Evolutionary conservation across 179 eudicot species (phyloP).

Genomic region (Monotropa hypopitys): DNA sequence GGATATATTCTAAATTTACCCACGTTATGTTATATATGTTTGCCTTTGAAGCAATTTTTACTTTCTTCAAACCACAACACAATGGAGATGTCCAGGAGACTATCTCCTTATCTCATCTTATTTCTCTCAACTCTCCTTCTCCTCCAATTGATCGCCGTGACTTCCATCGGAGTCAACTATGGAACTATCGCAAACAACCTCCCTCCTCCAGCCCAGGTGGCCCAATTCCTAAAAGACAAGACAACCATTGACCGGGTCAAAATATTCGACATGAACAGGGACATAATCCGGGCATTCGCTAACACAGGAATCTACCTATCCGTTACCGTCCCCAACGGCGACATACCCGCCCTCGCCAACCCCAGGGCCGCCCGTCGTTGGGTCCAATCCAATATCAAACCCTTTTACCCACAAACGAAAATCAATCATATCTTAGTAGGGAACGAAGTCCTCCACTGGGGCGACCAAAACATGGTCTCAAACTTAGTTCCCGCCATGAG

Average conservation of each 20-base stretch:
- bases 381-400: slow-evolving; percentile 37
- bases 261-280: slow-evolving; percentile 57
- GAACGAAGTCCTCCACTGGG: slow-evolving; percentile 77
- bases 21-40: not conserved
- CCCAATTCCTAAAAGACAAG: slow-evolving; percentile 43
- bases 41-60: not conserved
- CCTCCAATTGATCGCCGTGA: slow-evolving; percentile 3
- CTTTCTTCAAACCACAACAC: no score
- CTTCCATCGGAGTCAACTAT: slow-evolving; percentile 61
- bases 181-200: slow-evolving; percentile 69
- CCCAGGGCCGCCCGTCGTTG: slow-evolving; percentile 32
- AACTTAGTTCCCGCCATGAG: slow-evolving; percentile 69
- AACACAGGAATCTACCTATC: slow-evolving; percentile 45
- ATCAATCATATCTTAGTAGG: slow-evolving; percentile 49
- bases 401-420: slow-evolving; percentile 44
- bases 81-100: not conserved
- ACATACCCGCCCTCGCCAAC: slow-evolving; percentile 41
- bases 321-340: slow-evolving; percentile 64
- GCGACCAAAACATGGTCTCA: slow-evolving; percentile 43
- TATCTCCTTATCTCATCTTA: slow-evolving; percentile 5
- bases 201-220: slow-evolving; percentile 69
- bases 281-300: slow-evolving; percentile 59
- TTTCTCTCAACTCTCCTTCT: slow-evolving; percentile 7
- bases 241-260: slow-evolving; percentile 52
- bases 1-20: not conserved